Conservation (phyloP, 2,329 filamentous ascomycete species). For the Drechslerella stenobrocha region DNA sequence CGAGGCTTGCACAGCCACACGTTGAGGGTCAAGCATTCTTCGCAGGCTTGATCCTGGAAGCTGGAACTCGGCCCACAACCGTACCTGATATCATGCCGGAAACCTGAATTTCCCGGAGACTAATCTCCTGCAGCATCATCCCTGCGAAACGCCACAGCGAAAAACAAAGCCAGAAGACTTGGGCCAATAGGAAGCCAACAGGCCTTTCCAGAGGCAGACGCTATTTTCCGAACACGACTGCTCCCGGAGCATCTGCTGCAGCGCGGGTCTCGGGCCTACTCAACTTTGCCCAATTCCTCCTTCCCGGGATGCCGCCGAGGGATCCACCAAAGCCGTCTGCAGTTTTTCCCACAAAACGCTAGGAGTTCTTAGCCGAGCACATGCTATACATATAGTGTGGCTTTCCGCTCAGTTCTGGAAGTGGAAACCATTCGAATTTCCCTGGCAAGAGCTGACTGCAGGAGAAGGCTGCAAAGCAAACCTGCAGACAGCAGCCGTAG, state of each 20-base stretch:
- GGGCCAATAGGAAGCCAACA: conserved; percentile 33
- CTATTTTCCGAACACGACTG: conserved; percentile 29
- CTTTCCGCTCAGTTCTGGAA: conserved; percentile 25
- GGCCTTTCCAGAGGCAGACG: conserved; percentile 23
- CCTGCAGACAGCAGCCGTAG: conserved; percentile 34
- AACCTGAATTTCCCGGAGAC: conserved; percentile 40
- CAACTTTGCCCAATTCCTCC: conserved; percentile 9
- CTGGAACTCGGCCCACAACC: conserved; percentile 35
- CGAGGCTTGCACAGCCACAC: conserved; percentile 44
- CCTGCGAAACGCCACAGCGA: conserved; percentile 26
- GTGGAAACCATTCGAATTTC: conserved; percentile 34
- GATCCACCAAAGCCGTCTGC: conserved; percentile 19
- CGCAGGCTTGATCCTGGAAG: conserved; percentile 40
- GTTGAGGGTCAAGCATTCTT: conserved; percentile 28
- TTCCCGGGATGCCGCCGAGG: conserved; percentile 28
- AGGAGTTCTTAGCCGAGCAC: conserved; percentile 48
- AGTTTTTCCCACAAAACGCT: conserved; percentile 15
- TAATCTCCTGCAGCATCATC: conserved; percentile 23
- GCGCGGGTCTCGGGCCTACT: conserved; percentile 15
- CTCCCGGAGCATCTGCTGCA: conserved; percentile 39
- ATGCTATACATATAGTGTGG: conserved; percentile 33
- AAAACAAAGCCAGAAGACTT: conserved; percentile 12
- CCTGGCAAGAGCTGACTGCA: conserved; percentile 42
- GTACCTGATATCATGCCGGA: conserved; percentile 29
- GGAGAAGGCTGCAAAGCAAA: conserved; percentile 33